Percentiles rank a stretch among this genome's conserved stretches.
Conservation (phyloP, 768 basidiomycete genomes). For the Amanita inopinata region DNA sequence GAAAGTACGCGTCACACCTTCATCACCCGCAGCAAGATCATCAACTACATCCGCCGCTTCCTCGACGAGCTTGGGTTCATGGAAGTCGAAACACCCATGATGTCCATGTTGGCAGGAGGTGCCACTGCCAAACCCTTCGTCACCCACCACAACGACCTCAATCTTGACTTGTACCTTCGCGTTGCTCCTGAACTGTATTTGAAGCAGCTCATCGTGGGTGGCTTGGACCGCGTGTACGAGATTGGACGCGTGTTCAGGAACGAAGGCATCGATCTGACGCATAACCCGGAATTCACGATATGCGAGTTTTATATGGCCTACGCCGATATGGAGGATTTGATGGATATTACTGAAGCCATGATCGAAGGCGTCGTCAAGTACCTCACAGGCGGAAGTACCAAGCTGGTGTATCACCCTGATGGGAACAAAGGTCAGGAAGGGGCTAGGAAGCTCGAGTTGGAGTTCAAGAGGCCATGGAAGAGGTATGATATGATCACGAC, state of each 20-base stretch:
- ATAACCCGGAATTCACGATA: conserved; percentile 98
- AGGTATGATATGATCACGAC: conserved; percentile 97
- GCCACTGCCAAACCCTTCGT: conserved; percentile 98
- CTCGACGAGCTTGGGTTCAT: conserved; percentile 89
- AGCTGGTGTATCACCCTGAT: conserved; percentile 83
- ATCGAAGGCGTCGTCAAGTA: conserved; percentile 86
- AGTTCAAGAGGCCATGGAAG: conserved; percentile 96
- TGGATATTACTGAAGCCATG: conserved; percentile 93
- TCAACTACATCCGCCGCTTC: conserved; percentile 90
- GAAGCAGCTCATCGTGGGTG: conserved; percentile 95
- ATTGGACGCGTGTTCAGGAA: conserved; percentile 98
- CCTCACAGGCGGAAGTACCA: conserved; percentile 73
- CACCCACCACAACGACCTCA: conserved; percentile 97
- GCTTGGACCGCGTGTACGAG: conserved; percentile 95
- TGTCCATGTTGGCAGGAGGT: conserved; percentile 91
- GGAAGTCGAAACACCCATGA: conserved; percentile 99
- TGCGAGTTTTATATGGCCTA: conserved; percentile 99
- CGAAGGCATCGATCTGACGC: conserved; percentile 97
- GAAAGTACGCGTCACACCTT: conserved; percentile 85
- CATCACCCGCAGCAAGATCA: conserved; percentile 77
- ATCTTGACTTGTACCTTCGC: conserved; percentile 93
- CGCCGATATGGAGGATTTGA: conserved; percentile 96
- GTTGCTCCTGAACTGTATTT: conserved; percentile 97
- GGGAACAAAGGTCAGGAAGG: conserved; percentile 74
- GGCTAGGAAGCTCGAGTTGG: conserved; percentile 57